Evolutionary conservation across 257 asterid genomes (phyloP), one percentile per base, ranked within the genome.

Genomic region (Misopates orontium): DNA sequence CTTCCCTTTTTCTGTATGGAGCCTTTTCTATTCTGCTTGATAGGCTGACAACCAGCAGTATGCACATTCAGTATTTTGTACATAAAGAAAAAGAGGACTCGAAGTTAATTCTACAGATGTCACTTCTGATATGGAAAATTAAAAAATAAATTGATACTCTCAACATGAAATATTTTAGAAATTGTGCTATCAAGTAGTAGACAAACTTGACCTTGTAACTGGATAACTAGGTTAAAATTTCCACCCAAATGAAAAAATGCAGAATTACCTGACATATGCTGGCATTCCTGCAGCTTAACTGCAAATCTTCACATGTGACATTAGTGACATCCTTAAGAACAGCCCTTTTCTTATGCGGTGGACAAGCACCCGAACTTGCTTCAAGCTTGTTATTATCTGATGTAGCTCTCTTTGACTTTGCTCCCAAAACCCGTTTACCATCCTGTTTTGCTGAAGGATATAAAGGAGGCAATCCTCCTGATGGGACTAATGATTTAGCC

Each of bases 291-390:
- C 86, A 78, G 74, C 77, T 84, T 49, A 56, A 58, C 64, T 67
- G 70, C 54, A 86, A 73, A 47, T 71, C 81, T 40, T 73, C 80
- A 79, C 90, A 81, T 15, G 64, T 70, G 71, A 82, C 68, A 70
- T 92, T 89, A 42, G 95, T 87, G 62, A 92, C 91, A 83, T 92
- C 97, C 76, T 79, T 82, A 55, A 92, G 96, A 66, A 83, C 91
- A 40, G 87, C 87, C 78, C 91, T 81, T 80, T 75, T 86, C 91
- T 92, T 92, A 45, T 44, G 80, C 70, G 32, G 90, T 64, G 56
- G 77, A 61, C 73, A 66, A 61, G 76, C 73, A 71, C 76, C 77
- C 40, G 75, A 63, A 79, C 69, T 69, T 59, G 58, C 66, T 41
- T 71, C 71, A 45, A 77, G 45, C 41, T 71, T 69, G 51, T 76